Evolutionary conservation across 257 asterid species (phyloP).

Genomic region (Plantago ovata): DNA sequence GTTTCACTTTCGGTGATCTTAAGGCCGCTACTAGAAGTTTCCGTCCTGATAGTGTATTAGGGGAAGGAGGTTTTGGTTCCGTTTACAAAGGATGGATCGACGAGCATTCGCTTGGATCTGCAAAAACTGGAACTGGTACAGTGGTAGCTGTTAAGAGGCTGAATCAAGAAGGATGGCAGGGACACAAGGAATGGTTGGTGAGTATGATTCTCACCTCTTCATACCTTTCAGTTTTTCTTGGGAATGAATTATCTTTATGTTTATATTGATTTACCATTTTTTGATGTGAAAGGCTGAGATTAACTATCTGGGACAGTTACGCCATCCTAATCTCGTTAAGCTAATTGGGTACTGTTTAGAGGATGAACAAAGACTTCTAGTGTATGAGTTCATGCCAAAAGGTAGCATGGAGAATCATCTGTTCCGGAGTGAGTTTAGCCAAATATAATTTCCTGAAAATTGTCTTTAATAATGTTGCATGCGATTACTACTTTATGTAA

Average conservation of each 20-base stretch:
- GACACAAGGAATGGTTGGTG: constrained; percentile 94
- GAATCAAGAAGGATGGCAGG: constrained; percentile 76
- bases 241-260: background rate
- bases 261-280: constrained; percentile 13
- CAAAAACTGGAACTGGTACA: constrained; percentile 59
- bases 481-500: background rate
- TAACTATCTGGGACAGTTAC: constrained; percentile 59
- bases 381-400: constrained; percentile 69
- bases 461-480: background rate
- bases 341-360: constrained; percentile 71
- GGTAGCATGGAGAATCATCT: constrained; percentile 78
- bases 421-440: constrained; percentile 54
- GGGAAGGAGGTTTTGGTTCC: constrained; percentile 84
- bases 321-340: constrained; percentile 69
- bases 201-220: constrained; percentile 15
- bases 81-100: constrained; percentile 89
- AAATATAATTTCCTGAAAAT: background rate
- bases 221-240: background rate
- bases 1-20: constrained; percentile 54
- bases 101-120: constrained; percentile 49
- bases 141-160: constrained; percentile 76
- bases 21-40: constrained; percentile 75
- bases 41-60: constrained; percentile 72
- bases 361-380: constrained; percentile 62
- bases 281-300: constrained; percentile 53